These are phyloP conservation scores for Lophiostoma macrostomum DNA, from an alignment of 495 filamentous ascomycete species.

Conservation along the genomic window DNA sequence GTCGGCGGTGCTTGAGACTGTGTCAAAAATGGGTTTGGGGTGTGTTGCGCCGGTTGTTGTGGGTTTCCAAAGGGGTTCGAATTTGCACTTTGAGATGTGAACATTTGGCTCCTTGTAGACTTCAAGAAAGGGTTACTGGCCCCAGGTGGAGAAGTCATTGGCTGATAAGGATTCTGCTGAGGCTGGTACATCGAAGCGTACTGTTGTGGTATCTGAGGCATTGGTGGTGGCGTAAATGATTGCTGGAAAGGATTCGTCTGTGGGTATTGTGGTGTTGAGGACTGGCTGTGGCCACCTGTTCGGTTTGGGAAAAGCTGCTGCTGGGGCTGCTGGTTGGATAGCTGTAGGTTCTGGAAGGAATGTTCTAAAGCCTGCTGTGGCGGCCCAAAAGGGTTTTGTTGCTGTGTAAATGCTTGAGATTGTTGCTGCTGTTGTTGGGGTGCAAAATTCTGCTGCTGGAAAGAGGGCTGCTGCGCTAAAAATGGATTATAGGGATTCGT, in stretches of 20 bases:
- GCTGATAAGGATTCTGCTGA: constrained; percentile 42
- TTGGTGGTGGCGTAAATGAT: constrained; percentile 56
- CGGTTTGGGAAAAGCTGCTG: constrained; percentile 78
- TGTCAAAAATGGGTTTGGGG: not conserved
- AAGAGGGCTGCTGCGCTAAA: constrained; percentile 24
- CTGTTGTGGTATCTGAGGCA: constrained; percentile 56
- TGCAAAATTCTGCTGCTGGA: constrained; percentile 9
- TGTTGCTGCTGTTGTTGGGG: constrained; percentile 42
- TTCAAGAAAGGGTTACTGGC: constrained; percentile 40
- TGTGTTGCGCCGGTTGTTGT: constrained; percentile 1
- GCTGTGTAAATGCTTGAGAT: constrained; percentile 59
- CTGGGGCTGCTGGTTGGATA: constrained; percentile 54
- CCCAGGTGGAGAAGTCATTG: constrained; percentile 21
- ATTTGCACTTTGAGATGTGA: constrained; percentile 19
- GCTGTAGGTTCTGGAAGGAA: constrained; percentile 70
- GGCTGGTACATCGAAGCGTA: constrained; percentile 41
- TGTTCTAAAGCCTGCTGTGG: constrained; percentile 49
- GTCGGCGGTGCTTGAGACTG: not conserved
- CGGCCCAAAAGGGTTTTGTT: constrained; percentile 42
- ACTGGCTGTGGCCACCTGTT: constrained; percentile 68
- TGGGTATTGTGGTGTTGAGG: constrained; percentile 50
- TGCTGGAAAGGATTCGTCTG: constrained; percentile 44
- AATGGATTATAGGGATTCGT: constrained; percentile 37
- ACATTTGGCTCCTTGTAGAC: constrained; percentile 37
- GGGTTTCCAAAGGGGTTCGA: constrained; percentile 40